Percentiles rank a stretch among this genome's conserved stretches.
phyloP scores from a whole-genome alignment of 345 rosid genomes.

The Lepidium sativum region DNA sequence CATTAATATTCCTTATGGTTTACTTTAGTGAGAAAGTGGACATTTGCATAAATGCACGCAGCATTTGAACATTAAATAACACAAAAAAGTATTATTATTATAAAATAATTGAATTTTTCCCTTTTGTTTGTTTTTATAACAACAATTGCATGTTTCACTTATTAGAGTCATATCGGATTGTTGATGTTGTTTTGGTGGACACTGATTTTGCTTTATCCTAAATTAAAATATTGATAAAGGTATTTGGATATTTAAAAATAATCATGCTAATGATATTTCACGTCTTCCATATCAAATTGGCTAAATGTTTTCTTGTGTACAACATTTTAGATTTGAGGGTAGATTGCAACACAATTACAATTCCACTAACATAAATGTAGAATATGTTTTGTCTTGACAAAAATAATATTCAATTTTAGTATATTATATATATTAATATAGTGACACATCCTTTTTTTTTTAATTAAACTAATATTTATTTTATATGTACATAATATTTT shows the following conservation, averaged over 20 bases:
- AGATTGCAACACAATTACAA: too few relatives aligned
- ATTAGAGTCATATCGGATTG: conserved; percentile 21
- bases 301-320: too few relatives aligned
- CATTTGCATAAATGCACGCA: conserved; percentile 7
- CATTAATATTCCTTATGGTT: background rate
- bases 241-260: background rate
- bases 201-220: background rate
- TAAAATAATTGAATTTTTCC: background rate
- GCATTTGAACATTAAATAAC: background rate
- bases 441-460: background rate
- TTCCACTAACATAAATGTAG: too few relatives aligned
- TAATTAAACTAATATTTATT: background rate
- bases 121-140: conserved; percentile 5
- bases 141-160: conserved; percentile 16
- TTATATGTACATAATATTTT: background rate
- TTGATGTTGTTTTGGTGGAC: conserved; percentile 27
- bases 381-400: background rate
- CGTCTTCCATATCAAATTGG: background rate
- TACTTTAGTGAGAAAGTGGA: conserved; percentile 3
- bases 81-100: background rate
- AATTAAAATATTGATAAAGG: background rate
- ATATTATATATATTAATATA: background rate
- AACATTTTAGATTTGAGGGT: too few relatives aligned
- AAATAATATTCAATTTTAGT: background rate
- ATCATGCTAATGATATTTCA: background rate